Evolutionary conservation across 2,329 filamentous ascomycete species (phyloP), one percentile per base, ranked within the genome.

Genomic region (Aspergillus sp.): DNA sequence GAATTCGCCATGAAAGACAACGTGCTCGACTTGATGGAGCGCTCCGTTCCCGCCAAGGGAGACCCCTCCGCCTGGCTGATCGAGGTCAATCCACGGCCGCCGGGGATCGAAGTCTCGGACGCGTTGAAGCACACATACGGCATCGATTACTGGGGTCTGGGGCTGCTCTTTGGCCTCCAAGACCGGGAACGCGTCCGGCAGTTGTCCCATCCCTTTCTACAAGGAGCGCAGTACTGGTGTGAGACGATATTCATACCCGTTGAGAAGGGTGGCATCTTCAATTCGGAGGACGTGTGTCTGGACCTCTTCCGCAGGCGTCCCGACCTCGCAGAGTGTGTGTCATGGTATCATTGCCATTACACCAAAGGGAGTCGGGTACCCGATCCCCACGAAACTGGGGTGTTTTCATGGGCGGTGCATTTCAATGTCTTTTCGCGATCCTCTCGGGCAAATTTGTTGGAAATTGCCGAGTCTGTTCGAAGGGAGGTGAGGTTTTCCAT

Each of bases 401-500:
- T 52, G 20, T n/a, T 21, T 48, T n/a, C n/a, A n/a, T n/a, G n/a
- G n/a, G n/a, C n/a, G 19, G 50, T 45, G 1, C 38, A 52, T 38
- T 52, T 52, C n/a, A 52, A 52, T 29, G 45, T 52, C 5, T 52
- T 48, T 38, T 52, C 50, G 5, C n/a, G 50, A 6, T 6, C 2
- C 2, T 13, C 16, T 2, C 23, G 50, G 16, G 14, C n/a, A 10
- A 17, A 52, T 10, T 20, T 23, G 2, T 29, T 52, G n/a, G 20
- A 31, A 13, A 7, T 32, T 6, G 29, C 29, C 7, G 13, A 13
- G 29, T 13, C 6, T 6, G 29, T 32, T 6, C 6, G 29, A 13
- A 13, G 13, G 29, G 29, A 32, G 29, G 29, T 32, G 6, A 32
- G 29, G 29, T 32, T 7, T 32, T 6, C 29, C 13, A 7, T 32